A percentile compares a stretch with the other conserved stretches of the same genome.
Conservation (phyloP, 1,139 yeast species). For the Zygosaccharomyces sapae region DNA sequence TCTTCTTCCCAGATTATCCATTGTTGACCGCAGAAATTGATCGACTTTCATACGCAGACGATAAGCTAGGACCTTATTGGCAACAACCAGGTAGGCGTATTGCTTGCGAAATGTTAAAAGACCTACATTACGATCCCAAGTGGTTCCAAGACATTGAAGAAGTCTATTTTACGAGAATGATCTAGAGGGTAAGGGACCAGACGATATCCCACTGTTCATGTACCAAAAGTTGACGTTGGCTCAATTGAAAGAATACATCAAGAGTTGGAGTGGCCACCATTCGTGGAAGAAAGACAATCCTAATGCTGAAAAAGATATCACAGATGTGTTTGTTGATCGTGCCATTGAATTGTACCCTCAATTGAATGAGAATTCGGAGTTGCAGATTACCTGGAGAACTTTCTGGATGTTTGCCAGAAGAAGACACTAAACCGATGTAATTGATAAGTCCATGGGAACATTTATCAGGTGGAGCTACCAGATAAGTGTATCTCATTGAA, state of each 20-base stretch:
- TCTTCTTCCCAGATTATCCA: constrained; percentile 36
- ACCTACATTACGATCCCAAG: constrained; percentile 42
- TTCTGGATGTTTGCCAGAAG: constrained; percentile 39
- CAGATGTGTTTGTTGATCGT: constrained; percentile 41
- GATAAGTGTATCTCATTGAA: no score
- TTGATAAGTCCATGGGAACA: no score
- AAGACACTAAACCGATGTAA: neutral
- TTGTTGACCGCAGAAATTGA: constrained; percentile 37
- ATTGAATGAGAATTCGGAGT: constrained; percentile 32
- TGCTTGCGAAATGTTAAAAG: constrained; percentile 10
- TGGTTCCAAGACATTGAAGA: constrained; percentile 40
- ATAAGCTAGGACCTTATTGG: constrained; percentile 46
- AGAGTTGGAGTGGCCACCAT: constrained; percentile 69
- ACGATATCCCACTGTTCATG: constrained; percentile 23
- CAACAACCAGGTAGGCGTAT: constrained; percentile 19
- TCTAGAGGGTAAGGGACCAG: constrained; percentile 38
- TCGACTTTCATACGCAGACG: constrained; percentile 37
- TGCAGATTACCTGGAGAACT: constrained; percentile 40
- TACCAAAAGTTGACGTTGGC: constrained; percentile 34
- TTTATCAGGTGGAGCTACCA: no score
- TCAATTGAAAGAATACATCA: constrained; percentile 46
- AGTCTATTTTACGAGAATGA: constrained; percentile 36
- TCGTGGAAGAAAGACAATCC: constrained; percentile 43
- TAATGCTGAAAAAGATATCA: constrained; percentile 35
- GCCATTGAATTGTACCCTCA: constrained; percentile 31